Evolutionary conservation across 768 basidiomycete species (phyloP), one percentile per base, ranked within the genome.

Genomic region (Suillus ampliporus): DNA sequence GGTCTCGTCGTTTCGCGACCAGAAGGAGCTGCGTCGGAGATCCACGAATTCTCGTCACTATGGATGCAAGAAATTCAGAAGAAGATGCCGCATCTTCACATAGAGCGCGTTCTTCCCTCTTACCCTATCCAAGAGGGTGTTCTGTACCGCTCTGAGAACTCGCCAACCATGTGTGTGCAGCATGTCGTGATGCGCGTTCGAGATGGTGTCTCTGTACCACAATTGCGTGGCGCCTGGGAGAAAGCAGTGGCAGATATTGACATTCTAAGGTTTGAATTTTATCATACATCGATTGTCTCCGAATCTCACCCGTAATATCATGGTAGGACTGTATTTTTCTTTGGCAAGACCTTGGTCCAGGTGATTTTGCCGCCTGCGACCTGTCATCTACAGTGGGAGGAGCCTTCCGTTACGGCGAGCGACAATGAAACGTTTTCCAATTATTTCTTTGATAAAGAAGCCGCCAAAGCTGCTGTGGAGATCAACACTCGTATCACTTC

Each of bases 111-210:
- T 59, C 79, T 82, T 26, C 82, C 83, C 21, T 72, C 83, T 34
- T 81, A 83, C 58, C 72, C 82, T 21, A 72, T 83, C 15, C 83
- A 84, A 62, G 82, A 82, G 69, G 83, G 83, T 23, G 78, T 84
- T 19, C 67, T 84, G 56, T 77, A 78, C 54, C 75, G 79, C 40
- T 80, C 82, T 5, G 74, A 73, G 37, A 73, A 75, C n/a, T 63
- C 71, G 28, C 71, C 74, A 44, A 72, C 74, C 1, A 73, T 81
- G 58, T 83, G 81, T 65, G 79, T 83, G 13, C 82, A 83, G 57
- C 82, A 83, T 64, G 70, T 82, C 43, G 61, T 82, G 4, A 61
- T 82, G 60, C 64, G 67, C 15, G 67, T 77, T 54, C 67, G 72
- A 17, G 57, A 63, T 8, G 61, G 62, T 26, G 63, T 66, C 0